A percentile compares a stretch with the other conserved stretches of the same genome.
Conservation (phyloP, 2,329 filamentous ascomycete genomes). For the Talaromyces islandicus region DNA sequence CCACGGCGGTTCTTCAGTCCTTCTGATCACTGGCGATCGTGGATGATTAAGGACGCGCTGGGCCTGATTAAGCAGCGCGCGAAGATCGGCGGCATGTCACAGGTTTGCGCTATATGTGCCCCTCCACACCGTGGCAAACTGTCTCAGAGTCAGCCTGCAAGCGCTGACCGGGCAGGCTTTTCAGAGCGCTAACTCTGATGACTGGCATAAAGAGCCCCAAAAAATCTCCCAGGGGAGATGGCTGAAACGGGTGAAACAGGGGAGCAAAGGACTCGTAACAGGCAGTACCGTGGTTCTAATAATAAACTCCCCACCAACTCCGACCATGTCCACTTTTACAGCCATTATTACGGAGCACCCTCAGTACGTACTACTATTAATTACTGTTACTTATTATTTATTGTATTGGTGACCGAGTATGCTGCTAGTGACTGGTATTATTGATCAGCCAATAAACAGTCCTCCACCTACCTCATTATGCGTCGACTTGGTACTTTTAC, state of each 20-base stretch:
- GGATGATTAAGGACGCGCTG: background rate
- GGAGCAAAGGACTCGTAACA: no score
- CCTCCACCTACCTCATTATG: no score
- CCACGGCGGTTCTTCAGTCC: background rate
- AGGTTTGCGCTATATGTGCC: background rate
- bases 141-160: background rate
- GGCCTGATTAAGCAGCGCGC: background rate
- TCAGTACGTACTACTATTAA: no score
- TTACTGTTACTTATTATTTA: no score
- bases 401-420: no score
- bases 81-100: background rate
- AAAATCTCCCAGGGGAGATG: background rate
- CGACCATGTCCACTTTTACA: background rate
- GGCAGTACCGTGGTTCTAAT: background rate
- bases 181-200: background rate
- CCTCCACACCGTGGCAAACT: background rate
- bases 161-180: no score
- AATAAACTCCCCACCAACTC: background rate
- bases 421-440: no score
- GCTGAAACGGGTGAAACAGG: background rate
- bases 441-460: no score
- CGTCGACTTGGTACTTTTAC: no score
- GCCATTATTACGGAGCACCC: background rate
- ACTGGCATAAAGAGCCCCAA: background rate
- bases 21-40: background rate